Conservation (phyloP, 2,329 filamentous ascomycete genomes). For the Aspergillaceae sp. region DNA sequence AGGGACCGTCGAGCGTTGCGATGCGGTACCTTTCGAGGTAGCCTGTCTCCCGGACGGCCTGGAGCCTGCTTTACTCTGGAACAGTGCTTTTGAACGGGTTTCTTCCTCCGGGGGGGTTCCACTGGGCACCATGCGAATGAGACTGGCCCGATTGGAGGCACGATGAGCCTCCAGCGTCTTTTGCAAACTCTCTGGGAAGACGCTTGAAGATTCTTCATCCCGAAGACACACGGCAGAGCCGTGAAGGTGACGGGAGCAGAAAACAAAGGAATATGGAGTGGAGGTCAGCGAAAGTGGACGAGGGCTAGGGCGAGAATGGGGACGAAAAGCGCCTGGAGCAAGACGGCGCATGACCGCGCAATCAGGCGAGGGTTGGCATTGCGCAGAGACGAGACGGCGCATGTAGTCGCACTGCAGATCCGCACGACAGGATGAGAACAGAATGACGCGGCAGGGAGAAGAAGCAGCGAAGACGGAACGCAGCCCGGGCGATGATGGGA, state of each 20-base stretch:
- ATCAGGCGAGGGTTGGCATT: conserved; percentile 11
- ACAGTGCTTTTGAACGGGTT: conserved; percentile 10
- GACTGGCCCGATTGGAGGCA: conserved; percentile 25
- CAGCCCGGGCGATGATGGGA: too few relatives aligned
- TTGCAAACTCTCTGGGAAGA: conserved; percentile 26
- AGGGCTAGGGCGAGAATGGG: conserved; percentile 1
- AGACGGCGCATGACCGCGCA: conserved; percentile 17
- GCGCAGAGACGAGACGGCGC: conserved; percentile 5
- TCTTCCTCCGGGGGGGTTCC: conserved; percentile 9
- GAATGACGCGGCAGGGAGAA: neutral
- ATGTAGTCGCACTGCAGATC: conserved; percentile 7
- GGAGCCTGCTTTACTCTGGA: conserved; percentile 9
- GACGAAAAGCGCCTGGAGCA: conserved; percentile 2
- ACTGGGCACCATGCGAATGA: conserved; percentile 25
- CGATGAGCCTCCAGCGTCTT: conserved; percentile 37
- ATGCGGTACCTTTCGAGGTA: neutral
- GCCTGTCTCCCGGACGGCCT: conserved; percentile 1
- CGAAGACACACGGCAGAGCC: conserved; percentile 1
- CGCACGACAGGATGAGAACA: neutral
- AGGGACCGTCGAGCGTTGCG: neutral
- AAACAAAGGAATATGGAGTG: neutral
- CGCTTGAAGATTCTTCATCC: conserved; percentile 11
- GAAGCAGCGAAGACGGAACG: neutral
- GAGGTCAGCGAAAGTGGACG: neutral
- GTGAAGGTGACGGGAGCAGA: conserved; percentile 5